Evolutionary conservation across 2,329 filamentous ascomycete genomes (phyloP), one percentile per base, ranked within the genome.

Genomic region (Trichoderma asperellum): DNA sequence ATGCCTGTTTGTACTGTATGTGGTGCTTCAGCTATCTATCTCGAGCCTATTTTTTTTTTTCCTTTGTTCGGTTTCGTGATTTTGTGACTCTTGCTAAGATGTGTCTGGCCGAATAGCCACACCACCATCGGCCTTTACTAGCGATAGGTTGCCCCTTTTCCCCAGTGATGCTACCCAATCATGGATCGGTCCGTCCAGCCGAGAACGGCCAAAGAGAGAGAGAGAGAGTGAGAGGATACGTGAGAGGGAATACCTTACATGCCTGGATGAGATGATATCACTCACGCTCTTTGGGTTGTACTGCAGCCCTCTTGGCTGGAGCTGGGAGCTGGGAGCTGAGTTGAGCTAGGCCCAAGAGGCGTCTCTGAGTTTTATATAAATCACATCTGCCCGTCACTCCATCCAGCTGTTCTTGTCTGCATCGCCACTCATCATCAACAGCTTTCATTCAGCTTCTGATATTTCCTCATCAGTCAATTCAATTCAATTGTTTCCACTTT

Each of bases 101-200:
- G 7, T 55, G 24, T 29, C 29, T n/a, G 53, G 53, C 53, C 53
- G 18, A 56, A 56, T 56, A 32, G 53, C 53, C 53, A 56, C 53
- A 21, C 47, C 47, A 24, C 47, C 47, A 49, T 49, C 47, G 47
- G 47, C 47, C 8, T 37, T 5, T n/a, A 24, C 47, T n/a, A 56
- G 29, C 29, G 40, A 61, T 47, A 27, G 18, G 34, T 5, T 27
- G 16, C 43, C 57, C 18, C 27, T 10, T 21, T 29, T 32, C 18
- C 18, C 18, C 40, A 43, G 18, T 34, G 18, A 21, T 8, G 5
- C 8, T 62, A 6, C 27, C 59, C 59, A 62, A 62, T 62, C 59
- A 62, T 64, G 61, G 16, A 32, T n/a, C 21, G 63, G 56, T 67
- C 55, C 43, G 29, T 40, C 12, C 37, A 58, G 63, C 55, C 56